Base-by-base conservation (phyloP, 371 early-diverging fungal species). In the Funneliformis caledonium region DNA sequence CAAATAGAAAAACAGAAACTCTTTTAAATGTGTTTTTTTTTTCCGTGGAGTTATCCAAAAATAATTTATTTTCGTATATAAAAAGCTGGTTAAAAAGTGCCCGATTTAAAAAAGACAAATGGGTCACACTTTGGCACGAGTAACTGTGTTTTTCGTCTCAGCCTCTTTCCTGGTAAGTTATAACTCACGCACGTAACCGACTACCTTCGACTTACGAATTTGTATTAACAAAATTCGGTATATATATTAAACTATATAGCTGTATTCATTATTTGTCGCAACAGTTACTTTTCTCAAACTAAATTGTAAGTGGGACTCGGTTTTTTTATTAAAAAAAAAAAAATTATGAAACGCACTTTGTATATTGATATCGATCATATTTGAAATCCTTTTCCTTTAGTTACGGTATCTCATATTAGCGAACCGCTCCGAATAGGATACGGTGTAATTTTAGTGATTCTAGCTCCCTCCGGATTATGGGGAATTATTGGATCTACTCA, bases 401-500 rank as follows among this genome's bases (percentile, higher is more conserved):
- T 74, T 19, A 74, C 75, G 4, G 42, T 59, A 9, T n/a, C 8
- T 47, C 76, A 76, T 16, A 26, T 76, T 12, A 76, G 42, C 22
- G 9, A 60, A 60, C n/a, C 76, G 12, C 9, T 76, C 3, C n/a
- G 61, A n/a, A 76, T 76, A n/a, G 76, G 76, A 12, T 76, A 76
- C 33, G 60, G 22, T 22, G 11, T 76, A n/a, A n/a, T 59, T 43
- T 22, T 19, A 8, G 19, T 62, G 14, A 6, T 76, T 33, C 14
- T 62, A 1, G 60, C 76, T 10, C 76, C 61, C 42, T 76, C 64
- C 6, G 76, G 60, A 16, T 45, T 76, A 76, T 76, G 60, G 60
- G 76, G 76, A 62, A 61, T 76, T 43, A 31, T 60, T 76, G 76
- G 76, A 45, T 59, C 76, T 11, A 61, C n/a, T 22, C 52, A 50